These are phyloP conservation scores for Metarhizium sp. DNA, from an alignment of 2,329 filamentous ascomycete genomes.

Conservation along the genomic window DNA sequence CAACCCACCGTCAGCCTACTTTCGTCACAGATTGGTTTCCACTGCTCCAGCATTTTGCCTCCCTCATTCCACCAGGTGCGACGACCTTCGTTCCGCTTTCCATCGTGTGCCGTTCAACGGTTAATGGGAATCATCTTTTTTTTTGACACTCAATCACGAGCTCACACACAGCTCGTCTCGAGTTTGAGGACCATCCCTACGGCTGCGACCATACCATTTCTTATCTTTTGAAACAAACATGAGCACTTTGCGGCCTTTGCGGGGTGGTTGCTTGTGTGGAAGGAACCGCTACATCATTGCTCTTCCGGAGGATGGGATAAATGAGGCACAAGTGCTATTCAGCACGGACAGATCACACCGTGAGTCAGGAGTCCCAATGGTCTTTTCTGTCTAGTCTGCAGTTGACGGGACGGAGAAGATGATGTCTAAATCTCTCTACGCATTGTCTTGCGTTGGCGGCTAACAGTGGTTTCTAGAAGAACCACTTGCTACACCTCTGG, in stretches of 20 bases:
- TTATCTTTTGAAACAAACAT: constrained; percentile 22
- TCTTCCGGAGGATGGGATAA: constrained; percentile 49
- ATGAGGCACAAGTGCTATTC: constrained; percentile 62
- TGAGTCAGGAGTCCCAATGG: constrained; percentile 37
- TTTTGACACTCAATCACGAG: not conserved
- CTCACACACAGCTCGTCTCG: not conserved
- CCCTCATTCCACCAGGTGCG: constrained; percentile 1
- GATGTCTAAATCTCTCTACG: not conserved
- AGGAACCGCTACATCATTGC: constrained; percentile 73
- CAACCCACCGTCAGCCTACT: not conserved
- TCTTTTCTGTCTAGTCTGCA: not conserved
- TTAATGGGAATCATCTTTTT: not conserved
- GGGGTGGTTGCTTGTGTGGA: constrained; percentile 76
- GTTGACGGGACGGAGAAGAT: not conserved
- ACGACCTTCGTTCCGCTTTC: constrained; percentile 1
- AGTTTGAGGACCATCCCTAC: not conserved
- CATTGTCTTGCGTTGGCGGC: not conserved
- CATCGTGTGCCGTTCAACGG: not conserved
- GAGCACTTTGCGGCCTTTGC: constrained; percentile 46
- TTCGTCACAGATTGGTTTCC: not conserved
- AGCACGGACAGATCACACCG: constrained; percentile 61
- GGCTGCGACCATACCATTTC: not conserved
- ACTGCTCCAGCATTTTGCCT: not conserved
- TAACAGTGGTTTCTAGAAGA: constrained; percentile 34
- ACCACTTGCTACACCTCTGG: constrained; percentile 62